Conservation (phyloP, 257 asterid species). For the Plectranthus barbatus region DNA sequence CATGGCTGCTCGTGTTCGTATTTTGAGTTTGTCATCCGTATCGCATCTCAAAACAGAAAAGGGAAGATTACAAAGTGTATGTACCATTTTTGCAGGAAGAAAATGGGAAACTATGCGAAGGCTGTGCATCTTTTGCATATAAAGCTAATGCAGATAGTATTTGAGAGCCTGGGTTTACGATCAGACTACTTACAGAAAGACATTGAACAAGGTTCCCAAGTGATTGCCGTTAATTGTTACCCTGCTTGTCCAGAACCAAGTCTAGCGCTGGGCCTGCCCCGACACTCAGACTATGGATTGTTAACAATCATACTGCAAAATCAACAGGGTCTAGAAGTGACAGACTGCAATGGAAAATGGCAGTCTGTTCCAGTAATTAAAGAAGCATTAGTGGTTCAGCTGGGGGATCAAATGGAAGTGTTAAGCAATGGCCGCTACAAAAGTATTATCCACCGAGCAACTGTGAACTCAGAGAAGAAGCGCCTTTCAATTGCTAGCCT, state of each 20-base stretch:
- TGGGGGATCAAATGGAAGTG: slow-evolving; percentile 67
- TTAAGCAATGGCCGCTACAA: slow-evolving; percentile 55
- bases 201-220: slow-evolving; percentile 42
- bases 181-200: slow-evolving; percentile 39
- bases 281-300: slow-evolving; percentile 50
- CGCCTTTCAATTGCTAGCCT: slow-evolving; percentile 57
- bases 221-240: slow-evolving; percentile 47
- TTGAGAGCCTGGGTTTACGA: slow-evolving; percentile 46
- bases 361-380: slow-evolving; percentile 35
- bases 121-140: slow-evolving; percentile 34
- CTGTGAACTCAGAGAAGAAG: slow-evolving; percentile 31
- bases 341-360: slow-evolving; percentile 38
- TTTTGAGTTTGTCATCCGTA: too few relatives aligned
- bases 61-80: background rate
- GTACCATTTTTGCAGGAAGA: slow-evolving; percentile 26
- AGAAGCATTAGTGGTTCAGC: slow-evolving; percentile 39
- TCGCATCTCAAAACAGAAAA: background rate
- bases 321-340: slow-evolving; percentile 43
- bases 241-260: slow-evolving; percentile 62
- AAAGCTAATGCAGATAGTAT: slow-evolving; percentile 31
- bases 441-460: slow-evolving; percentile 46
- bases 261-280: slow-evolving; percentile 55
- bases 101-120: slow-evolving; percentile 50
- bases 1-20: too few relatives aligned
- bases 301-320: slow-evolving; percentile 44